Base-by-base conservation (phyloP, 345 rosid species). In the Eucalyptus erythrocorys region DNA sequence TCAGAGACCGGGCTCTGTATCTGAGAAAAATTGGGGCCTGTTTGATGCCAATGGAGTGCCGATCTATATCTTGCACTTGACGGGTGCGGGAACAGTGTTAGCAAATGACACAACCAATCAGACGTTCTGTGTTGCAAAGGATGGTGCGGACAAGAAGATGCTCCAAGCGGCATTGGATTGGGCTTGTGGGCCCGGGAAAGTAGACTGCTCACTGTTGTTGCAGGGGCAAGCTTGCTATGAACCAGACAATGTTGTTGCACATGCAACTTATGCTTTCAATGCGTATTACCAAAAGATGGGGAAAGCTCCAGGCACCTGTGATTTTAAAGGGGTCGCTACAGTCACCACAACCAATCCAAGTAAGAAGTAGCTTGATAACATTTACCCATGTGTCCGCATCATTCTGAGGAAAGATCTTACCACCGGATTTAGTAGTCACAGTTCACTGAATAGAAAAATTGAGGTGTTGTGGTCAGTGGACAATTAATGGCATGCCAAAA, bases 151-250 rank as follows among this genome's bases (percentile, higher is more conserved):
- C 88, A 91, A 66, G 57, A 97, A 98, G 95, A 94, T 95, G 99
- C 94, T 98, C 85, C 99, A 98, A 91, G 99, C 99, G 5, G 99
- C 96, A 40, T 93, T 98, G n/a, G 99, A 98, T 88, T 98, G 99
- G 99, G 99, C 99, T 85, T 98, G 99, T 71, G 99, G 99, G n/a
- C 97, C 99, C 2, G 99, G 99, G 86, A 97, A 94, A 91, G 99
- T 95, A n/a, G 95, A 98, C 88, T 98, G 99, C 92, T 93, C 98
- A 1, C 89, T 89, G 16, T 57, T 98, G 90, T 90, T 95, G 93
- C 99, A 95, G 92, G 99, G 98, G 50, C 96, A 95, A 85, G 91
- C 93, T 4, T 98, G 99, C 66, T 96, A 98, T 88, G 96, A 96
- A 86, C 99, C 99, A 1, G 93, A 98, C 84, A 94, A 94, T 87